Evolutionary conservation across 2,329 filamentous ascomycete species (phyloP), one percentile per base, ranked within the genome.

Genomic region (Diaporthe batatas): DNA sequence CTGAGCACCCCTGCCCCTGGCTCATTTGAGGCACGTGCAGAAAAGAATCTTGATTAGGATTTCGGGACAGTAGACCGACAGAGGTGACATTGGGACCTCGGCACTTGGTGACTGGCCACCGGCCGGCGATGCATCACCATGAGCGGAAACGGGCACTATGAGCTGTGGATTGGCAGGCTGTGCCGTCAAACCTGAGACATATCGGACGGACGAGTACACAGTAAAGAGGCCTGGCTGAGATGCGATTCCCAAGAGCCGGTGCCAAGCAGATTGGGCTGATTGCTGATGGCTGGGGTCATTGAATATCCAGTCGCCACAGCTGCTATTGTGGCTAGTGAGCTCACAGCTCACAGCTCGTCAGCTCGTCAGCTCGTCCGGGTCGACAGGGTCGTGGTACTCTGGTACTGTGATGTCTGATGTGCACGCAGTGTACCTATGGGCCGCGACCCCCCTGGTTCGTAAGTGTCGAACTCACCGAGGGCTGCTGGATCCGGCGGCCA

Each of bases 1-100:
- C 29, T 34, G 59, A 3, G 18, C 21, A 51, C 25, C 42, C 42
- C 29, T 36, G 42, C 21, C 44, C 44, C 12, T n/a, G 16, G 53
- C 29, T 49, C 25, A 49, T 18, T 57, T 21, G 34, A 25, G 67
- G 53, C 29, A 58, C 39, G 67, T 34, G 67, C 67, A 49, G 67
- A 23, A 32, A 25, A 57, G 53, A 47, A 69, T 16, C 39, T 25
- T 53, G 23, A 12, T 16, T 42, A 65, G 42, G 23, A 57, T 47
- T 39, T 49, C 51, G 51, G 67, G 25, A 57, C 54, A 53, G 14
- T 5, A 69, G 25, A 29, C 51, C 53, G 51, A 69, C 36, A 57
- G 29, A 69, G 39, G 67, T 69, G 29, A 36, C 67, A 57, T 25
- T 36, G 54, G 18, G 14, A 44, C 42, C 36, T 39, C 11, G 39